phyloP scores from a whole-genome alignment of 192 early-diverging fungal genomes.

The Haplosporangium gracile region DNA sequence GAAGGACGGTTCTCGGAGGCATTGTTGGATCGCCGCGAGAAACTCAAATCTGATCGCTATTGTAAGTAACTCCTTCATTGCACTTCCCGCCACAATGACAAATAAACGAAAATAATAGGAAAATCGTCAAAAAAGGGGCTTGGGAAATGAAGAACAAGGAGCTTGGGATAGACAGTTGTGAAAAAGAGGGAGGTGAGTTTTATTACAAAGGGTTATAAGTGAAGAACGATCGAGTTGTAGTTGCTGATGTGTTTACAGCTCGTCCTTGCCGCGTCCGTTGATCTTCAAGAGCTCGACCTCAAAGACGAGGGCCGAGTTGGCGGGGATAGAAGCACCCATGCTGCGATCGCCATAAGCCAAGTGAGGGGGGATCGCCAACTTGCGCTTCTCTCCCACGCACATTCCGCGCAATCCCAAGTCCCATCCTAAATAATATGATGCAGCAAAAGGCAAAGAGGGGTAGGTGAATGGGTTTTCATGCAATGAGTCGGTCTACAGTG shows the following conservation, averaged over 20 bases:
- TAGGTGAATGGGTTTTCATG: background rate
- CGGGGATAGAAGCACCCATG: constrained; percentile 54
- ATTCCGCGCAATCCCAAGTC: constrained; percentile 79
- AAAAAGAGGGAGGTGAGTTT: background rate
- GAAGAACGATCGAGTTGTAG: background rate
- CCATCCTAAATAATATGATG: constrained; percentile 62
- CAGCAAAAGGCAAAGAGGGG: background rate
- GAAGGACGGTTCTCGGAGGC: constrained; percentile 81
- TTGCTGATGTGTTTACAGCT: constrained; percentile 14
- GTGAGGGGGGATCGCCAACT: constrained; percentile 76
- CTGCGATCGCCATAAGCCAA: constrained; percentile 73
- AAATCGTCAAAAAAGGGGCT: background rate
- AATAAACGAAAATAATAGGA: background rate
- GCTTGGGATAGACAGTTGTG: background rate
- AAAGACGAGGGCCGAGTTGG: constrained; percentile 79
- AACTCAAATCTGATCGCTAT: constrained; percentile 87
- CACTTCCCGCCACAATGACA: background rate
- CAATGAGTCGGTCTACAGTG: too few species aligned
- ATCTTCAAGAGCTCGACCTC: constrained; percentile 83
- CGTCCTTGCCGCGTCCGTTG: constrained; percentile 34
- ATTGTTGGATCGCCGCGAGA: constrained; percentile 82
- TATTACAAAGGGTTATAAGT: background rate
- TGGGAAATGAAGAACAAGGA: background rate
- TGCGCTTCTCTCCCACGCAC: constrained; percentile 87
- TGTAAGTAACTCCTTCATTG: constrained; percentile 70